phyloP scores from a whole-genome alignment of 2,329 filamentous ascomycete species.

The Fusarium vanettenii region DNA sequence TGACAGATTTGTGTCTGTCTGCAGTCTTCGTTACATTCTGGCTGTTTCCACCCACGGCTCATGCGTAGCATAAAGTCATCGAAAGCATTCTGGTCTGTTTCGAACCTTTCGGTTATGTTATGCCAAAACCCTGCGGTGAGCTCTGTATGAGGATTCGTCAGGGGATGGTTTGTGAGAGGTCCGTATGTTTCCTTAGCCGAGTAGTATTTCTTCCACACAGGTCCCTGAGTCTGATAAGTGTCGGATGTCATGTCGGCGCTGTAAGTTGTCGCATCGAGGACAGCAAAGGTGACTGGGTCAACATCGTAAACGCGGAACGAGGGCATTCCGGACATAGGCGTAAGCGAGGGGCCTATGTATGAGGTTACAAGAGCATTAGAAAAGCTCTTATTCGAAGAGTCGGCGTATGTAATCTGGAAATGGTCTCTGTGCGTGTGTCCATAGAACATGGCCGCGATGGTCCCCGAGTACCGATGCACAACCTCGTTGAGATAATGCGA shows the following conservation, averaged over 20 bases:
- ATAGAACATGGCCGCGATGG: conserved; percentile 67
- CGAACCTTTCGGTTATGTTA: conserved; percentile 62
- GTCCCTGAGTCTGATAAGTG: conserved; percentile 56
- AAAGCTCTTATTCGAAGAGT: conserved; percentile 56
- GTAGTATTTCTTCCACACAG: conserved; percentile 67
- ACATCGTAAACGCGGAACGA: conserved; percentile 70
- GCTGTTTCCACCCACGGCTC: conserved; percentile 57
- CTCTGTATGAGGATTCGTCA: conserved; percentile 52
- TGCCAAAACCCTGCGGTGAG: conserved; percentile 71
- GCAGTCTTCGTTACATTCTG: conserved; percentile 57
- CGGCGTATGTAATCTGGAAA: conserved; percentile 65
- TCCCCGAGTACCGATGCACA: conserved; percentile 63
- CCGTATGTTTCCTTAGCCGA: conserved; percentile 67
- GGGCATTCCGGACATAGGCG: conserved; percentile 65
- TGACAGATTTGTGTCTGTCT: conserved; percentile 61
- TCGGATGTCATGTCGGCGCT: conserved; percentile 62
- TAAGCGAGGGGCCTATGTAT: conserved; percentile 66
- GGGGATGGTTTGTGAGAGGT: conserved; percentile 54
- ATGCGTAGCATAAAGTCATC: conserved; percentile 60
- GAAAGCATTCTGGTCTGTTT: conserved; percentile 56
- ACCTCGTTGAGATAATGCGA: conserved; percentile 66
- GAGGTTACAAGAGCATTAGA: conserved; percentile 61
- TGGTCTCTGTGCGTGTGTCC: conserved; percentile 69
- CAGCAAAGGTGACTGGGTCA: conserved; percentile 66
- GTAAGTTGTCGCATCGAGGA: conserved; percentile 66